Percentiles rank a stretch among this genome's conserved stretches.
phyloP scores from a whole-genome alignment of 2,329 filamentous ascomycete species.

The Aureobasidium sp. region DNA sequence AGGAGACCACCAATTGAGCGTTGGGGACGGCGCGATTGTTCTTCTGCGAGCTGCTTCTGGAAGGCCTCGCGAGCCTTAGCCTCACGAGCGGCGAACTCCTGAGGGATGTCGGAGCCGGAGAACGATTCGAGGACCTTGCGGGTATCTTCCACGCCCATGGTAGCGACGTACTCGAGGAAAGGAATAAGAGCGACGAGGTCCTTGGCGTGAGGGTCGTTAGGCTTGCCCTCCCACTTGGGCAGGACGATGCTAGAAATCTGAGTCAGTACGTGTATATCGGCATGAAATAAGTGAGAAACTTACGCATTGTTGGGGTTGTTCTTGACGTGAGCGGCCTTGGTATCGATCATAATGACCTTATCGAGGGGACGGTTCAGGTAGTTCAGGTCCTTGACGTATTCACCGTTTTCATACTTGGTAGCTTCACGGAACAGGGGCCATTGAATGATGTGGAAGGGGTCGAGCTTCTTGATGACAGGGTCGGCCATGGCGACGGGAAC shows the following conservation, averaged over 20 bases:
- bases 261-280: background rate
- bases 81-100: constrained; percentile 84
- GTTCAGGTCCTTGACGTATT: constrained; percentile 97
- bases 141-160: constrained; percentile 84
- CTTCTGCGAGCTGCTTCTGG: constrained; percentile 65
- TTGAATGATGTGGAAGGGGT: constrained; percentile 90
- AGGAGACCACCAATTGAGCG: constrained; percentile 53
- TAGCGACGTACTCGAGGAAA: constrained; percentile 94
- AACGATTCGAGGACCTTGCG: constrained; percentile 41
- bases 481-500: constrained; percentile 79
- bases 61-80: constrained; percentile 79
- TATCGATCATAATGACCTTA: constrained; percentile 93
- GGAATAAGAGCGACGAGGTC: constrained; percentile 85
- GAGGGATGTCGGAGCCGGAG: constrained; percentile 79
- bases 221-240: constrained; percentile 80
- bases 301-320: constrained; percentile 87
- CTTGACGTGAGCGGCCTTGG: constrained; percentile 70
- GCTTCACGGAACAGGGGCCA: constrained; percentile 94
- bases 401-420: constrained; percentile 92
- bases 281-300: background rate
- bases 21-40: constrained; percentile 57
- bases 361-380: constrained; percentile 94
- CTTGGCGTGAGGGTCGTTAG: constrained; percentile 57
- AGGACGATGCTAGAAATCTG: constrained; percentile 55
- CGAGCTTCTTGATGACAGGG: constrained; percentile 83